Evolutionary conservation across 805 yeast genomes (phyloP).

Genomic region (Cyberlindnera saturnus): DNA sequence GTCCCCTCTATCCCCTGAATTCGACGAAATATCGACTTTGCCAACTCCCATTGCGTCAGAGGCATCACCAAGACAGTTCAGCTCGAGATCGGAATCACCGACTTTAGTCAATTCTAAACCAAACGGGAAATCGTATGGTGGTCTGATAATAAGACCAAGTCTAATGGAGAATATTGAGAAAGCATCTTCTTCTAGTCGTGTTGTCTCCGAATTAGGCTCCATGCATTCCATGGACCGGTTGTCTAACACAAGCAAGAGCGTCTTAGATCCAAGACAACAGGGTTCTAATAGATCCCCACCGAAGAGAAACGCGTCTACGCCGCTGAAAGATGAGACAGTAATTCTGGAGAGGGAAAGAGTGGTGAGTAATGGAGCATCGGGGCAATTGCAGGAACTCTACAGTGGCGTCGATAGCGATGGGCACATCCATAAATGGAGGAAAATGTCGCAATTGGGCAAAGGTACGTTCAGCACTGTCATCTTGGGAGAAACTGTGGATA

Average conservation of each 20-base stretch:
- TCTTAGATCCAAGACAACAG: conserved; percentile 1
- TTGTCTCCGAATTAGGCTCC: conserved; percentile 34
- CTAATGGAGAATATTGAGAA: background rate
- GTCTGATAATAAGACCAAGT: conserved; percentile 12
- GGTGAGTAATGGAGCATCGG: background rate
- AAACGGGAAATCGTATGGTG: conserved; percentile 14
- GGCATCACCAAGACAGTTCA: conserved; percentile 3
- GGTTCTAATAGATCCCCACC: conserved; percentile 9
- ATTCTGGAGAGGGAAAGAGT: conserved; percentile 9
- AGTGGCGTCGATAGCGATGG: conserved; percentile 15
- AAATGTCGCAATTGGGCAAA: conserved; percentile 44
- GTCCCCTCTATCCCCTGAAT: conserved; percentile 18
- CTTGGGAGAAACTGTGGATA: conserved; percentile 32
- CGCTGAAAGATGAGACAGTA: conserved; percentile 2
- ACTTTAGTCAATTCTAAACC: background rate
- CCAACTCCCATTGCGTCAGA: conserved; percentile 38
- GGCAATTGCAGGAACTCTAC: background rate
- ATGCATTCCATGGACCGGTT: conserved; percentile 5
- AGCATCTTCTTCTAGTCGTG: conserved; percentile 16
- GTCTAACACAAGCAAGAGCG: background rate
- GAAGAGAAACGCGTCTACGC: conserved; percentile 17
- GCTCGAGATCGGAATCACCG: conserved; percentile 1
- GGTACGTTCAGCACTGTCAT: conserved; percentile 69
- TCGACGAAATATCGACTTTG: conserved; percentile 34
- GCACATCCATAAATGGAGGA: conserved; percentile 24